A percentile compares a stretch with the other conserved stretches of the same genome.
Conservation (phyloP, 352 stramenopile species). For the Thraustochytrium striatum region DNA sequence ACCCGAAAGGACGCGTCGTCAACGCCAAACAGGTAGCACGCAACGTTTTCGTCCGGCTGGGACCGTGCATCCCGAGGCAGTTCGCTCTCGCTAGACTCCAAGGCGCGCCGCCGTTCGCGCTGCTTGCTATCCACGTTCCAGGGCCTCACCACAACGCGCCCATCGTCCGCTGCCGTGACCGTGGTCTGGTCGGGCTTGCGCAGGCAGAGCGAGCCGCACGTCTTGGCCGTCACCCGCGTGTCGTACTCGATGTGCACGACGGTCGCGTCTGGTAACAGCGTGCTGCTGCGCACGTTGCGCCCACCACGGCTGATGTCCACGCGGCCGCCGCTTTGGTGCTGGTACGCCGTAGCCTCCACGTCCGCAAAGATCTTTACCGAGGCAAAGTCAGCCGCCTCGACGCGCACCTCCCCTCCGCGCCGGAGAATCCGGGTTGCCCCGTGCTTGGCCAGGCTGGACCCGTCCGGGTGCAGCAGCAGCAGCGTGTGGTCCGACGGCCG, state of each 20-base stretch:
- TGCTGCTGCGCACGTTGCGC: conserved; percentile 13
- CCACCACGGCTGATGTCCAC: conserved; percentile 35
- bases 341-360: not conserved
- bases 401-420: not conserved
- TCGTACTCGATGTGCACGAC: conserved; percentile 41
- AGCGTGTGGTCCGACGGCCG: not conserved
- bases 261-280: conserved; percentile 24
- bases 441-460: no score
- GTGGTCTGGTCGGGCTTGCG: conserved; percentile 19
- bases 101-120: not conserved
- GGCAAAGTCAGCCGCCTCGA: conserved; percentile 1
- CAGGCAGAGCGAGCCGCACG: conserved; percentile 7
- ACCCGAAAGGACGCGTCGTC: conserved; percentile 19
- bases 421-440: conserved; percentile 7
- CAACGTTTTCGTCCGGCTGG: not conserved
- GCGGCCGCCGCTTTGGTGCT: conserved; percentile 6
- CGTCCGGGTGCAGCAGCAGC: not conserved
- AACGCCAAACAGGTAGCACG: conserved; percentile 1
- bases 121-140: not conserved
- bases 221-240: conserved; percentile 23
- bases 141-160: not conserved
- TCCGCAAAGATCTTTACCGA: conserved; percentile 16
- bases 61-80: not conserved
- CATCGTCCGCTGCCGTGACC: not conserved
- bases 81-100: not conserved